phyloP scores from a whole-genome alignment of 2,329 filamentous ascomycete species.

The Fusarium tanahbumbuense region DNA sequence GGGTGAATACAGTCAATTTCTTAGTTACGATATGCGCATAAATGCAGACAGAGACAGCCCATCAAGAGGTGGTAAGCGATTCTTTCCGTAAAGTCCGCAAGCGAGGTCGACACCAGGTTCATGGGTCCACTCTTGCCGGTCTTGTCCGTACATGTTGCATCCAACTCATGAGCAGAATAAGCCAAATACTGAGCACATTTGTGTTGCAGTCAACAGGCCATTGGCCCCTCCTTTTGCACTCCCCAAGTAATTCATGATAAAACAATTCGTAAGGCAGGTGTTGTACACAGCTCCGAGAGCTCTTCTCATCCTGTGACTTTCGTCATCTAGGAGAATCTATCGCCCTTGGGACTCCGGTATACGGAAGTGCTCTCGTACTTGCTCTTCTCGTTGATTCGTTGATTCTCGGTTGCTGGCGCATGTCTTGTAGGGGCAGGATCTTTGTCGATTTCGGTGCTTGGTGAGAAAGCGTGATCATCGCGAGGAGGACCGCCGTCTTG shows the following conservation, averaged over 20 bases:
- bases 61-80: constrained; percentile 8
- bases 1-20: background rate
- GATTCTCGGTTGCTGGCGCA: constrained; percentile 76
- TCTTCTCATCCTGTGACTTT: background rate
- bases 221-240: background rate
- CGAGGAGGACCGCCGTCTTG: constrained; percentile 62
- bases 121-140: constrained; percentile 41
- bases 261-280: constrained; percentile 24
- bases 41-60: background rate
- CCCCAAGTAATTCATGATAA: constrained; percentile 26
- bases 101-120: constrained; percentile 36
- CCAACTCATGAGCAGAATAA: constrained; percentile 25
- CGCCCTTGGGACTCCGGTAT: constrained; percentile 83
- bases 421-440: constrained; percentile 91
- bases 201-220: background rate
- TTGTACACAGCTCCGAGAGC: constrained; percentile 42
- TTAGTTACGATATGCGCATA: background rate
- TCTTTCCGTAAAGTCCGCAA: constrained; percentile 37
- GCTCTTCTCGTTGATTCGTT: constrained; percentile 79
- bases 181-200: constrained; percentile 23
- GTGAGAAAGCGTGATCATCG: constrained; percentile 69
- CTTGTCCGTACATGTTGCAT: constrained; percentile 33
- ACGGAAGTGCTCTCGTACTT: constrained; percentile 88
- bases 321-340: constrained; percentile 75
- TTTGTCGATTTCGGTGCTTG: constrained; percentile 76